phyloP scores from a whole-genome alignment of 768 basidiomycete genomes.

The Ramaria sp. region DNA sequence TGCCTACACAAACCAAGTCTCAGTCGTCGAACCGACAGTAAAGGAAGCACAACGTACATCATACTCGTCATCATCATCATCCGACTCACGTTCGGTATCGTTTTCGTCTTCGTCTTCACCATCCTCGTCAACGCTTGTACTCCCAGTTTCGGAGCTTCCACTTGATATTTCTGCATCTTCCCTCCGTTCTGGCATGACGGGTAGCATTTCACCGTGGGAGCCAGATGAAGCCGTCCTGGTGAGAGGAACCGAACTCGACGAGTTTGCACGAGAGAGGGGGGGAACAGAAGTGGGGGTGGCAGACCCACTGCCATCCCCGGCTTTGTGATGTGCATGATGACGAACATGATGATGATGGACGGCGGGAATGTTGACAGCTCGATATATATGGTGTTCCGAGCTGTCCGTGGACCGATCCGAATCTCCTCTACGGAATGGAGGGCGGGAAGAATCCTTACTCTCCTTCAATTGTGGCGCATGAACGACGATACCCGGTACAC shows the following conservation, averaged over 20 bases:
- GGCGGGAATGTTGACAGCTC: slow-evolving; percentile 26
- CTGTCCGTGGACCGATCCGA: background rate
- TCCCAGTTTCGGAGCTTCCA: background rate
- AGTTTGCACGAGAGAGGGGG: background rate
- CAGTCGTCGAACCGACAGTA: background rate
- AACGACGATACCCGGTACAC: slow-evolving; percentile 8
- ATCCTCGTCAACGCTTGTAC: background rate
- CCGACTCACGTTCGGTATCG: background rate
- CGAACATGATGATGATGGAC: slow-evolving; percentile 19
- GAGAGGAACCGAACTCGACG: background rate
- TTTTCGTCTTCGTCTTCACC: slow-evolving; percentile 2
- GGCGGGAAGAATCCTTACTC: slow-evolving; percentile 9
- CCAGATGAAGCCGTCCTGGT: background rate
- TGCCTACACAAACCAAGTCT: background rate
- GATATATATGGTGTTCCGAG: slow-evolving; percentile 19
- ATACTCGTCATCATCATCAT: background rate
- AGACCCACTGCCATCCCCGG: background rate
- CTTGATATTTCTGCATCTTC: background rate
- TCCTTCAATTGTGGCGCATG: slow-evolving; percentile 10
- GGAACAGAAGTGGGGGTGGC: background rate
- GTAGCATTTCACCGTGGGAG: background rate
- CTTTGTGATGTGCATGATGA: slow-evolving; percentile 9
- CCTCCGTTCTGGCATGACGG: background rate
- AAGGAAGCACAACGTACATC: background rate
- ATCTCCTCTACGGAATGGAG: background rate